Evolutionary conservation across 2,329 filamentous ascomycete genomes (phyloP), one percentile per base, ranked within the genome.

Genomic region (Paramyrothecium roridum): DNA sequence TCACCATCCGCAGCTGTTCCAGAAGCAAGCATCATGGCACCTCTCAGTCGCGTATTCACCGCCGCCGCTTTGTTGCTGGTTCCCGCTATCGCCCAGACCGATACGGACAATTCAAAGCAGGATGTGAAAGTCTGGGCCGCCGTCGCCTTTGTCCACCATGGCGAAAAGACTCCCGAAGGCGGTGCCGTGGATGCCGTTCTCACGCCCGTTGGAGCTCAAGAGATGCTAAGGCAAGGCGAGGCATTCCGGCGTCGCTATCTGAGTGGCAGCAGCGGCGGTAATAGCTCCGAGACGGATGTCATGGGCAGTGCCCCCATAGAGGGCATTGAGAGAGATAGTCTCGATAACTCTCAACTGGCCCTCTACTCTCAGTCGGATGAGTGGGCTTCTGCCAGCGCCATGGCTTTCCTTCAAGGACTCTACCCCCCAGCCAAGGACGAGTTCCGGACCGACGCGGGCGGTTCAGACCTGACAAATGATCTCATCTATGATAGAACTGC

Each of bases 371-470:
- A 66, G 37, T 65, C 70, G 4, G 74, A 80, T 52, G 67, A 71
- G 23, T 79, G 73, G 64, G 65, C 93, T 33, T 82, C 85, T 52
- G 86, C 81, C 57, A 86, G 90, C 3, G 90, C 90, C 34, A 76
- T 83, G 52, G 91, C 87, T 1, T 96, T 96, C 71, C 74, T 95
- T 62, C 92, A 96, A 68, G 91, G 88, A 4, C 77, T 96, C 3
- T 96, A 96, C 66, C 91, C 92, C 2, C 90, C 91, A 0, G 80
- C 82, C 1, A 77, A 78, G 3, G 57, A 64, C 11, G 59, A 64
- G 1, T 75, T 73, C 37, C 60, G 61, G 37, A 54, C 54, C 13
- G 54, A 54, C 20, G 66, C 65, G 13, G 71, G 69, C 3, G 69
- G 68, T 21, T 48, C 57, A 11, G 66, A 69, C 37, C 75, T 80